A percentile compares a stretch with the other conserved stretches of the same genome.
Conservation (phyloP, 345 rosid species). For the Theobroma cacao region DNA sequence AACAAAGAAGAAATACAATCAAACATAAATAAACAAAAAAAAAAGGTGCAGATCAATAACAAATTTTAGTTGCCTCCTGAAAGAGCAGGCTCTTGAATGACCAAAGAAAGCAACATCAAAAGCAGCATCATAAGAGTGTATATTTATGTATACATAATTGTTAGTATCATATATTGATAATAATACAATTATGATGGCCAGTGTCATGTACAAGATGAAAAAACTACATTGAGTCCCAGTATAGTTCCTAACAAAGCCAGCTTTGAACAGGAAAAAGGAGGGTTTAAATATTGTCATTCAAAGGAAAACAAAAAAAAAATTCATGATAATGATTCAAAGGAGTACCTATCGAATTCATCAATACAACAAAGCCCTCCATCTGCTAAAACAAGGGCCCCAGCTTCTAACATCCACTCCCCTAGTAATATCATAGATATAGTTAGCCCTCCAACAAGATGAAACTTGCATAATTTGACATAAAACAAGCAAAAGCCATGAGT, state of each 20-base stretch:
- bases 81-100: background rate
- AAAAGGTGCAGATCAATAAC: background rate
- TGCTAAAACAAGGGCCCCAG: slow-evolving; percentile 98
- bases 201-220: background rate
- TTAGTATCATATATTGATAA: background rate
- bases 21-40: background rate
- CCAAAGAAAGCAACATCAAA: background rate
- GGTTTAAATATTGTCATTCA: background rate
- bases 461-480: background rate
- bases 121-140: background rate
- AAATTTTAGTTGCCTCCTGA: background rate
- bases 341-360: slow-evolving; percentile 94
- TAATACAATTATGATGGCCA: background rate
- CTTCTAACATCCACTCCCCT: slow-evolving; percentile 99
- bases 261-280: background rate
- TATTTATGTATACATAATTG: background rate
- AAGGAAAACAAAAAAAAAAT: background rate
- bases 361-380: slow-evolving; percentile 99
- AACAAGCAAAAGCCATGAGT: background rate
- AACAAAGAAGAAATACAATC: slow-evolving; percentile 16
- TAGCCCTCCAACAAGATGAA: slow-evolving; percentile 16
- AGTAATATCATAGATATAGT: slow-evolving; percentile 9
- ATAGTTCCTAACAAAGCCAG: background rate
- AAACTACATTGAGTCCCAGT: background rate
- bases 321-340: background rate